These are phyloP conservation scores for Fusarium floridanum DNA, from an alignment of 2,329 filamentous ascomycete species.

Conservation along the genomic window DNA sequence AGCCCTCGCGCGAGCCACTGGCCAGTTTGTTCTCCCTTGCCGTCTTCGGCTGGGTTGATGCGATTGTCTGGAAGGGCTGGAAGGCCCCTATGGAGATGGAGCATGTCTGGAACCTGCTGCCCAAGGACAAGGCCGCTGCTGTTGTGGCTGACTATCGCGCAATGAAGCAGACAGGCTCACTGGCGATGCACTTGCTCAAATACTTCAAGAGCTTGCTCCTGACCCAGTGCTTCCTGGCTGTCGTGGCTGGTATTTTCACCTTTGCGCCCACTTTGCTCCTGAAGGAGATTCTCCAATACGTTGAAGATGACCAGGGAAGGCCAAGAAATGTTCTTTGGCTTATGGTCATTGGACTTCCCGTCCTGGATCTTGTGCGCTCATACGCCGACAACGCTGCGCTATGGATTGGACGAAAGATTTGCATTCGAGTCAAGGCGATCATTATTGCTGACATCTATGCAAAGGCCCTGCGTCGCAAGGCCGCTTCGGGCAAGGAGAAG, in stretches of 20 bases:
- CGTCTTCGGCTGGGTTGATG: constrained; percentile 92
- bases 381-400: constrained; percentile 87
- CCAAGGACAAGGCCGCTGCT: constrained; percentile 86
- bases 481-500: constrained; percentile 81
- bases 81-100: constrained; percentile 84
- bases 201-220: constrained; percentile 86
- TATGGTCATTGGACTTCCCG: constrained; percentile 89
- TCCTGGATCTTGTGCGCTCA: constrained; percentile 85
- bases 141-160: constrained; percentile 88
- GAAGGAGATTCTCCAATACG: constrained; percentile 91
- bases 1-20: constrained; percentile 87
- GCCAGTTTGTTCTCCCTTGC: constrained; percentile 90
- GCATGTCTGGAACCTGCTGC: constrained; percentile 91
- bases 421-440: constrained; percentile 91
- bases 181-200: constrained; percentile 84
- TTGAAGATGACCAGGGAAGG: constrained; percentile 78
- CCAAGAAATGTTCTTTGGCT: constrained; percentile 94
- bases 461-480: constrained; percentile 92
- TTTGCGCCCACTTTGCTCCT: constrained; percentile 93
- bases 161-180: constrained; percentile 81
- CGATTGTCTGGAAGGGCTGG: constrained; percentile 90
- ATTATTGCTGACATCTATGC: constrained; percentile 98
- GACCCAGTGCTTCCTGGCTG: constrained; percentile 83
- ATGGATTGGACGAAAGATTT: constrained; percentile 94
- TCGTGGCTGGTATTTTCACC: constrained; percentile 83